Percentiles rank a stretch among this genome's conserved stretches.
Conservation (phyloP, 2,329 filamentous ascomycete genomes). For the Alternaria conjuncta region DNA sequence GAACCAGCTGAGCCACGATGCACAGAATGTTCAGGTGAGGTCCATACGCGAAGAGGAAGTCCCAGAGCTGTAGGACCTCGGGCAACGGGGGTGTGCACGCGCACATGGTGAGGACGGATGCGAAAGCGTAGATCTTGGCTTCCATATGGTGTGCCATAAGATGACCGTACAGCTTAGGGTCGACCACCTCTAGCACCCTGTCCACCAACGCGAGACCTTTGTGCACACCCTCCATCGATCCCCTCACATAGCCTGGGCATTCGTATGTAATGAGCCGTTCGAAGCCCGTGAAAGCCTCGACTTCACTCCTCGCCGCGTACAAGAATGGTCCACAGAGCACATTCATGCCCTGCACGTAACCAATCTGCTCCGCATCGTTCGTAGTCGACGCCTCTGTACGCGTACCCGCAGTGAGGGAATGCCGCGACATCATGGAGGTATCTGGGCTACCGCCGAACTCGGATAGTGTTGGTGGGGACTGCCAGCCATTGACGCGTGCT, state of each 20-base stretch:
- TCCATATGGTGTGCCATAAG: conserved; percentile 85
- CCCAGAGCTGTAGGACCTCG: conserved; percentile 92
- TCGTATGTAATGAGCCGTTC: conserved; percentile 85
- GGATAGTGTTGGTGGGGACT: conserved; percentile 56
- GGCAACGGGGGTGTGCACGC: conserved; percentile 94
- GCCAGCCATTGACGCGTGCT: conserved; percentile 62
- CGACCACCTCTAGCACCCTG: conserved; percentile 87
- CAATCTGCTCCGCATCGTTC: conserved; percentile 70
- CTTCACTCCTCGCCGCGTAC: conserved; percentile 91
- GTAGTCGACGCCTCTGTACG: conserved; percentile 43
- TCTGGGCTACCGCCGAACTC: conserved; percentile 59
- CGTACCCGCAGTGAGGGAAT: conserved; percentile 34
- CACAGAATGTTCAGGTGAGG: conserved; percentile 94
- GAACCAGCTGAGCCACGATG: conserved; percentile 91
- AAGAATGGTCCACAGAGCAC: conserved; percentile 94
- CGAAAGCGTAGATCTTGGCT: conserved; percentile 95
- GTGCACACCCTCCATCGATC: conserved; percentile 97
- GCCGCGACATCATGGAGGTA: conserved; percentile 42
- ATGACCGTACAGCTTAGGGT: conserved; percentile 83
- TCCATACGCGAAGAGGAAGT: conserved; percentile 96
- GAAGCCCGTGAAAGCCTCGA: conserved; percentile 92
- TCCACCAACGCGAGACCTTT: conserved; percentile 90
- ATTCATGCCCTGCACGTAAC: conserved; percentile 99
- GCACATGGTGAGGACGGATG: conserved; percentile 90
- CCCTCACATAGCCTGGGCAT: conserved; percentile 90